phyloP scores from a whole-genome alignment of 176 grass and related monocot genomes.

The Miscanthus lutarioriparius region DNA sequence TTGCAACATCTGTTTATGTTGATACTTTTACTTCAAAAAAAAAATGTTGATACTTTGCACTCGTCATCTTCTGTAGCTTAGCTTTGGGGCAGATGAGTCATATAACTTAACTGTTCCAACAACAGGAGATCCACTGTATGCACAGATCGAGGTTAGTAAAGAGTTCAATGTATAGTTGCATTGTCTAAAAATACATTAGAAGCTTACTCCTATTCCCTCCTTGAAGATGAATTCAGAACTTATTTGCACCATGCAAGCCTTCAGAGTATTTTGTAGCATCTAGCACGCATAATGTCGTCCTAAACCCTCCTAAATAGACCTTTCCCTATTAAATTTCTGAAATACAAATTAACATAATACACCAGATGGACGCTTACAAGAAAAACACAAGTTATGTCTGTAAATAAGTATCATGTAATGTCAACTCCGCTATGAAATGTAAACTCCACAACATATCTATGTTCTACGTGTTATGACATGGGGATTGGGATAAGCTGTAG shows the following conservation, averaged over 20 bases:
- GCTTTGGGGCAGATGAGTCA: slow-evolving; percentile 81
- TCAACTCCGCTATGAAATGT: background rate
- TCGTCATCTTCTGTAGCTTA: slow-evolving; percentile 64
- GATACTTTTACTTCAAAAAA: background rate
- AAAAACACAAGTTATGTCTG: background rate
- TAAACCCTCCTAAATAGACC: background rate
- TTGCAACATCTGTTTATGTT: slow-evolving; percentile 19
- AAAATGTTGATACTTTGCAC: background rate
- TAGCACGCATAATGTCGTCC: slow-evolving; percentile 29
- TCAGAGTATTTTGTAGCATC: slow-evolving; percentile 3
- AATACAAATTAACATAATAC: slow-evolving; percentile 11
- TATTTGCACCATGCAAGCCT: background rate
- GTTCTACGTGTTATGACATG: slow-evolving; percentile 1
- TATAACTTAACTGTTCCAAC: slow-evolving; percentile 69
- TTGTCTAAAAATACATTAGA: slow-evolving; percentile 21
- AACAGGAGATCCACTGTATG: slow-evolving; percentile 55
- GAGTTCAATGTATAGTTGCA: background rate
- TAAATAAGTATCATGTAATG: slow-evolving; percentile 14
- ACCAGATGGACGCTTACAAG: background rate
- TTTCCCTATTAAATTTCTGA: background rate
- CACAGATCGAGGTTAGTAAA: slow-evolving; percentile 66
- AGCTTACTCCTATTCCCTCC: slow-evolving; percentile 19
- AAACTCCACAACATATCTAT: background rate
- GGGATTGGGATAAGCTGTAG: background rate
- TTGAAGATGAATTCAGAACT: slow-evolving; percentile 3